Conservation (phyloP, 805 yeast genomes). For the Candida khao-thaluensis region DNA sequence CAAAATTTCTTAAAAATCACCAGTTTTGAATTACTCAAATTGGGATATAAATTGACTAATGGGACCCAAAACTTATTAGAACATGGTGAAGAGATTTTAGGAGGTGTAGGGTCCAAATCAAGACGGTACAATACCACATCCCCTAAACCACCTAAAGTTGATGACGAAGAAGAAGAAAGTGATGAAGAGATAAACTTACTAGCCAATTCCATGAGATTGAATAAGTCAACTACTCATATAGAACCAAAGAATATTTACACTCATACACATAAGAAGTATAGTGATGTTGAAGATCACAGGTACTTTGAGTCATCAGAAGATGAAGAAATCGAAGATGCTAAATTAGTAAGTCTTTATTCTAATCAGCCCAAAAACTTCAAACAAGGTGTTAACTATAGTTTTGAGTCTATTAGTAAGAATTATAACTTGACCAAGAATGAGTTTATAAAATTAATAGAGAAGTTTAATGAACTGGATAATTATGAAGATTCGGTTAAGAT, state of each 20-base stretch:
- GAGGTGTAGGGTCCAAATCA: slow-evolving; percentile 66
- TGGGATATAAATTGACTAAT: slow-evolving; percentile 82
- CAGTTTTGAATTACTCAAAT: slow-evolving; percentile 71
- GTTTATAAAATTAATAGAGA: slow-evolving; percentile 56
- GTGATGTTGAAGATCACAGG: slow-evolving; percentile 26
- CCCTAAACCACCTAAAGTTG: background rate
- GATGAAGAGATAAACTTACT: slow-evolving; percentile 10
- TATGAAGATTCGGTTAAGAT: slow-evolving; percentile 67
- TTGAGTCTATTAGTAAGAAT: slow-evolving; percentile 67
- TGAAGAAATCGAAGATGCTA: slow-evolving; percentile 28
- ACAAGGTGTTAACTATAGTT: slow-evolving; percentile 77
- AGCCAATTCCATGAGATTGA: slow-evolving; percentile 14
- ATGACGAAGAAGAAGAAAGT: background rate
- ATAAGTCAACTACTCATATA: slow-evolving; percentile 6
- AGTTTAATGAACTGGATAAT: slow-evolving; percentile 61
- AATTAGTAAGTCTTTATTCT: slow-evolving; percentile 68
- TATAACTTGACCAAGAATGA: slow-evolving; percentile 64
- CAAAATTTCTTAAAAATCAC: slow-evolving; percentile 72
- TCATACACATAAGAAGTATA: slow-evolving; percentile 11
- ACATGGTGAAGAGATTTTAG: slow-evolving; percentile 72
- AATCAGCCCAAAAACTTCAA: slow-evolving; percentile 73
- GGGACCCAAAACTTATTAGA: slow-evolving; percentile 85
- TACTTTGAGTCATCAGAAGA: slow-evolving; percentile 25
- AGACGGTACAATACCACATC: no score
- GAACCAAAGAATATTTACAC: slow-evolving; percentile 10